phyloP scores from a whole-genome alignment of 1,139 yeast genomes.

The Blastobotrys apis region DNA sequence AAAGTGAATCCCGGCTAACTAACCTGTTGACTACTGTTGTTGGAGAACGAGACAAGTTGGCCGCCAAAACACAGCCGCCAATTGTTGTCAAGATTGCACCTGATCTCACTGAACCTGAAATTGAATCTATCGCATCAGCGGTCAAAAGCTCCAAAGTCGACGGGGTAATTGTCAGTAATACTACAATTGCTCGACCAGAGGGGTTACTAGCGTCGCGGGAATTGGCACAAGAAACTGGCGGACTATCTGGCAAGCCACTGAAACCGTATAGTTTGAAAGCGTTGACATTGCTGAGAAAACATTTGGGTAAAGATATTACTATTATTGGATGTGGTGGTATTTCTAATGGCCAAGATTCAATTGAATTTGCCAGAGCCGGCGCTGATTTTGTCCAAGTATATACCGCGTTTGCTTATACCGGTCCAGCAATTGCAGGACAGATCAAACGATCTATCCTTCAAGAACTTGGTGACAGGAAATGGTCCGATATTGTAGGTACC shows the following conservation, averaged over 20 bases:
- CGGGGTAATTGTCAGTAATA: constrained; percentile 89
- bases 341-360: constrained; percentile 73
- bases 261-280: constrained; percentile 76
- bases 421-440: constrained; percentile 81
- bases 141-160: constrained; percentile 76
- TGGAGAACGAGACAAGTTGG: constrained; percentile 35
- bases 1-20: constrained; percentile 68
- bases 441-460: constrained; percentile 69
- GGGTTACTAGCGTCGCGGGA: constrained; percentile 46
- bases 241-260: constrained; percentile 88
- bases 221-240: constrained; percentile 65
- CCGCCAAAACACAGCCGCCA: constrained; percentile 43
- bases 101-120: constrained; percentile 77
- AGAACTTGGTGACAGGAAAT: constrained; percentile 71
- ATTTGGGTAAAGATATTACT: constrained; percentile 71
- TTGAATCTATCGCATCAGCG: constrained; percentile 76
- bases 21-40: constrained; percentile 53
- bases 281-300: constrained; percentile 61
- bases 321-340: constrained; percentile 96
- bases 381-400: constrained; percentile 82
- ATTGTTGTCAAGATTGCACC: constrained; percentile 90
- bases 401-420: constrained; percentile 88
- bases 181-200: constrained; percentile 78
- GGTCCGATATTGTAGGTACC: constrained; percentile 48
- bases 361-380: constrained; percentile 91